These are phyloP conservation scores for Kalaharituber pfeilii DNA, from an alignment of 2,329 filamentous ascomycete genomes.

Conservation along the genomic window DNA sequence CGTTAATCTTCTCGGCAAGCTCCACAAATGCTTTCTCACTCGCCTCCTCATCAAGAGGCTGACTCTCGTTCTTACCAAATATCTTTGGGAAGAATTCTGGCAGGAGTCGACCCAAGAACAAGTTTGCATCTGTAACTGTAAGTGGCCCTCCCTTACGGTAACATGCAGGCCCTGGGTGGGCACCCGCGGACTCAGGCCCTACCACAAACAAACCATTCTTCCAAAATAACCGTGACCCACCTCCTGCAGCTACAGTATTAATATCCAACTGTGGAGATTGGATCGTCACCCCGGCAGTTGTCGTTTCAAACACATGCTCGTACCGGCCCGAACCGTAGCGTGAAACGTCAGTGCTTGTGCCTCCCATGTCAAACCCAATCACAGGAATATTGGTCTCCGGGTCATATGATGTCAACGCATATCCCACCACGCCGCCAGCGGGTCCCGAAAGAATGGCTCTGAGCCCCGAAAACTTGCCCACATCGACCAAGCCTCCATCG, in stretches of 20 bases:
- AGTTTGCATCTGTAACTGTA: conserved; percentile 84
- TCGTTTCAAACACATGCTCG: conserved; percentile 88
- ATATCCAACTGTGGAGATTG: conserved; percentile 86
- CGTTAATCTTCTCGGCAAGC: conserved; percentile 59
- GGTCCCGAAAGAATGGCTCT: conserved; percentile 76
- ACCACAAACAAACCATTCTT: conserved; percentile 79
- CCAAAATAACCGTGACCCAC: conserved; percentile 71
- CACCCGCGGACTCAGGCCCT: conserved; percentile 73
- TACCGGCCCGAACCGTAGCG: conserved; percentile 71
- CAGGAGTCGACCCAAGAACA: conserved; percentile 65
- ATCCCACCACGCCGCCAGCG: conserved; percentile 84
- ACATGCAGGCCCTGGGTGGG: conserved; percentile 77
- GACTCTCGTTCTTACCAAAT: conserved; percentile 75
- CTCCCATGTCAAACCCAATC: conserved; percentile 93
- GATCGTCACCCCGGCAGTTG: conserved; percentile 82
- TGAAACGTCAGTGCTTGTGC: conserved; percentile 81
- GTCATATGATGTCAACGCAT: conserved; percentile 82
- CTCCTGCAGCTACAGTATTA: conserved; percentile 84
- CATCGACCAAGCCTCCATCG: conserved; percentile 46
- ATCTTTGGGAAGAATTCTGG: conserved; percentile 93
- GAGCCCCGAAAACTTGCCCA: conserved; percentile 66
- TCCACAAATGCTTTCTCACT: conserved; percentile 60
- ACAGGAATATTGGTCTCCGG: conserved; percentile 63
- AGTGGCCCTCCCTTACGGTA: conserved; percentile 79
- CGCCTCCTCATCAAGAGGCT: conserved; percentile 57